Evolutionary conservation across 2,329 filamentous ascomycete genomes (phyloP).

Genomic region (Paracorniculantispora psalliotae): DNA sequence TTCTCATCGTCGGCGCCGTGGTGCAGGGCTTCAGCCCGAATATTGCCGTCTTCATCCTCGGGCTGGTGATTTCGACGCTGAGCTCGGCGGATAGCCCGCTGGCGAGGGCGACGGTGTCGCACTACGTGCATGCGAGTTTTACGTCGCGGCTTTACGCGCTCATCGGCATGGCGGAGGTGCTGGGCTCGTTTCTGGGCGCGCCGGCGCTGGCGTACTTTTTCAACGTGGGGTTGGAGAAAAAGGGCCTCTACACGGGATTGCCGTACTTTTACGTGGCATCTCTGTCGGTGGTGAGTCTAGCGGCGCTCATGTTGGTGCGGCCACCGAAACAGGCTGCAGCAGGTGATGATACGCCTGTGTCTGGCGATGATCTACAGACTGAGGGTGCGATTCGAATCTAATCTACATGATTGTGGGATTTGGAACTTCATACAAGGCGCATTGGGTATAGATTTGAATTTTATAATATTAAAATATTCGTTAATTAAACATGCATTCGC

Average conservation of each 20-base stretch:
- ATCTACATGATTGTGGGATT: neutral
- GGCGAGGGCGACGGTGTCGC: conserved; percentile 35
- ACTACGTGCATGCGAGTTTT: conserved; percentile 32
- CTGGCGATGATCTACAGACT: conserved; percentile 16
- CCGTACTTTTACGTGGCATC: conserved; percentile 36
- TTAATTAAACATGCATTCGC: neutral
- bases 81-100: conserved; percentile 35
- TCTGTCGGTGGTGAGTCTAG: conserved; percentile 24
- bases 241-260: conserved; percentile 33
- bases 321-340: conserved; percentile 17
- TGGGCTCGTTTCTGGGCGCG: conserved; percentile 35
- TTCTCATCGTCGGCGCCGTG: conserved; percentile 29
- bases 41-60: conserved; percentile 31
- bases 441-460: neutral
- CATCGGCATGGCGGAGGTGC: conserved; percentile 35
- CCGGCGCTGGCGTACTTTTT: conserved; percentile 37
- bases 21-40: conserved; percentile 31
- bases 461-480: neutral
- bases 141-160: conserved; percentile 39
- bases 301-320: conserved; percentile 28
- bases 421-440: too few species aligned
- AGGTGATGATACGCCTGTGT: conserved; percentile 16
- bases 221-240: conserved; percentile 29
- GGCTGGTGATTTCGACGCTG: conserved; percentile 33
- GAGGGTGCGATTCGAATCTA: conserved; percentile 12